Percentiles rank a stretch among this genome's conserved stretches.
Evolutionary conservation across 768 basidiomycete genomes (phyloP).

Genomic region (Russula vinacea): DNA sequence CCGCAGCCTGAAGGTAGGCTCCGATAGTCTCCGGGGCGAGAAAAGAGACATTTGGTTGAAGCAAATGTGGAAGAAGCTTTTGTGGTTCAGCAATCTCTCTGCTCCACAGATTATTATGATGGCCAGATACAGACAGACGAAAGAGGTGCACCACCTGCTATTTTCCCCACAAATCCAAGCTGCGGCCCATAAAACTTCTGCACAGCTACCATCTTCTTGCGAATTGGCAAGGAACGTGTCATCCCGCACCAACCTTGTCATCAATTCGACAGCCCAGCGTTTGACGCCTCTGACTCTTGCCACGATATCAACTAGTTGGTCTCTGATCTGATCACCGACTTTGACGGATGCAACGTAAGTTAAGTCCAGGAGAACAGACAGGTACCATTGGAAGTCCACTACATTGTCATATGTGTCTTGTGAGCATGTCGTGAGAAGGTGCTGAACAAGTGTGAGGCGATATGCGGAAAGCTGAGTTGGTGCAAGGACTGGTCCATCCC

Average conservation of each 20-base stretch:
- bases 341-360: constrained; percentile 82
- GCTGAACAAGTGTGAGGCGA: constrained; percentile 74
- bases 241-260: constrained; percentile 79
- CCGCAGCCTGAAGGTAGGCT: constrained; percentile 76
- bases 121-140: not conserved
- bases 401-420: constrained; percentile 82
- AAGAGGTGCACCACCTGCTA: constrained; percentile 53
- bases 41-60: constrained; percentile 55
- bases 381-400: constrained; percentile 95
- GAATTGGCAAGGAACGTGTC: constrained; percentile 68
- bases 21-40: constrained; percentile 65
- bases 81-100: constrained; percentile 81
- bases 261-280: constrained; percentile 76
- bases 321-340: constrained; percentile 72
- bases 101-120: constrained; percentile 3
- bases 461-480: constrained; percentile 80
- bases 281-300: constrained; percentile 76
- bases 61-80: constrained; percentile 65
- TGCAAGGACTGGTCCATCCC: constrained; percentile 40
- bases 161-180: constrained; percentile 98
- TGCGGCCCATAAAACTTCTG: constrained; percentile 88
- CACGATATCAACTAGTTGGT: constrained; percentile 83
- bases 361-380: constrained; percentile 90
- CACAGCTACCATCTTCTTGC: constrained; percentile 67
- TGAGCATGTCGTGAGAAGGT: constrained; percentile 84